phyloP scores from a whole-genome alignment of 305 asterid species.

The Fraxinus platypoda region DNA sequence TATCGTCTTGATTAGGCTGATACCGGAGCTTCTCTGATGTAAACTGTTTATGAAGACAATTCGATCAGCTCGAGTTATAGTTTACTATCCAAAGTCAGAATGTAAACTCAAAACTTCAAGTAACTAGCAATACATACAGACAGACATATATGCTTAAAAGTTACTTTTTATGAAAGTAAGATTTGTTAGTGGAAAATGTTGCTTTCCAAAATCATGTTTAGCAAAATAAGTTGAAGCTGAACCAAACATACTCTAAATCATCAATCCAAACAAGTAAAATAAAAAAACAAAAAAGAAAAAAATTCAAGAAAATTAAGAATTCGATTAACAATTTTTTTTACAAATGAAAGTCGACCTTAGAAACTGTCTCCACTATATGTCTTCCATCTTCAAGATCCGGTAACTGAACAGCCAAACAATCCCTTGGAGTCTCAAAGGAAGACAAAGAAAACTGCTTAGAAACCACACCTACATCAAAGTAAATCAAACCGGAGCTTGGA shows the following conservation, averaged over 20 bases:
- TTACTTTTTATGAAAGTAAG: too few species aligned
- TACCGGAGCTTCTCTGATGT: neutral
- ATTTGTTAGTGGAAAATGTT: neutral
- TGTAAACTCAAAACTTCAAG: neutral
- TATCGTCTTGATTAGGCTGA: neutral
- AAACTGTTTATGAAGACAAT: neutral
- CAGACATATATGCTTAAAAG: neutral
- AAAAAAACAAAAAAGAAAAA: neutral
- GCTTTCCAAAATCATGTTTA: neutral
- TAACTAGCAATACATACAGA: too few species aligned
- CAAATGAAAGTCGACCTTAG: slow-evolving; percentile 42
- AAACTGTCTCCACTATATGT: slow-evolving; percentile 33
- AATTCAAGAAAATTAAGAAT: neutral
- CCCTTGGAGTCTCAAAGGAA: slow-evolving; percentile 69
- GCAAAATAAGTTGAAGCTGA: neutral
- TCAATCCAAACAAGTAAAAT: neutral
- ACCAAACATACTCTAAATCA: neutral
- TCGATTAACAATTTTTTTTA: neutral
- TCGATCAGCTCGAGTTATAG: neutral
- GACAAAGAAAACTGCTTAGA: slow-evolving; percentile 77
- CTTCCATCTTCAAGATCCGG: slow-evolving; percentile 49
- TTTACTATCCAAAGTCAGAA: neutral
- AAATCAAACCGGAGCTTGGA: slow-evolving; percentile 73
- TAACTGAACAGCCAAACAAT: slow-evolving; percentile 56
- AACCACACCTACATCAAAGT: slow-evolving; percentile 81